These are phyloP conservation scores for Cynara cardunculus DNA, from an alignment of 129 eudicot genomes.

Conservation along the genomic window DNA sequence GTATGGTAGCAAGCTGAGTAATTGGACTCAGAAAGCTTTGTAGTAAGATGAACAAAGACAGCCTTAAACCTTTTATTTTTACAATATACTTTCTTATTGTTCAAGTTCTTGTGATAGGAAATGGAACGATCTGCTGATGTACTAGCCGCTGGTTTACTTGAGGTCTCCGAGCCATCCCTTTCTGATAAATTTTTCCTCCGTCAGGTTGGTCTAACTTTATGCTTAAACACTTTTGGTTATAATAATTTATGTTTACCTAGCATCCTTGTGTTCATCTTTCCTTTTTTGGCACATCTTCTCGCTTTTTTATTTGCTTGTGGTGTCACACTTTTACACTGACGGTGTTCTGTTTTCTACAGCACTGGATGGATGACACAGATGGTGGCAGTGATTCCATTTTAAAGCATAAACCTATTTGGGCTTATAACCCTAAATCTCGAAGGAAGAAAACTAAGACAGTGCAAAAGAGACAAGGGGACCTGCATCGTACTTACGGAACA, in stretches of 20 bases:
- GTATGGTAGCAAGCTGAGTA: too few species aligned
- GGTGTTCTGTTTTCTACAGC: conserved; percentile 36
- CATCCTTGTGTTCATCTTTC: not conserved
- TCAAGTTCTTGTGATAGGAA: conserved; percentile 50
- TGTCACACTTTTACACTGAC: conserved; percentile 12
- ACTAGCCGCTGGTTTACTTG: conserved; percentile 97
- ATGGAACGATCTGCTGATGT: conserved; percentile 99
- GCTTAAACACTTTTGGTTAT: not conserved
- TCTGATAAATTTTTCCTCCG: conserved; percentile 85
- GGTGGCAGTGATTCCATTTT: conserved; percentile 67
- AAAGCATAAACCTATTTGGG: conserved; percentile 92
- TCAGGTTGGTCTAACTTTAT: conserved; percentile 60
- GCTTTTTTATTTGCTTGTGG: not conserved
- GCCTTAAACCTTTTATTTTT: not conserved
- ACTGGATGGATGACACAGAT: conserved; percentile 72
- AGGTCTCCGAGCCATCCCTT: conserved; percentile 91
- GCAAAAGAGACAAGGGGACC: conserved; percentile 68
- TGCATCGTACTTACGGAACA: conserved; percentile 92
- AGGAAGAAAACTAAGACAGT: conserved; percentile 48
- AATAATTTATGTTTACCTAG: not conserved
- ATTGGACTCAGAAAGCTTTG: too few species aligned
- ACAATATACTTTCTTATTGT: not conserved
- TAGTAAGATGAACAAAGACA: not conserved
- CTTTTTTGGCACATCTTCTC: not conserved
- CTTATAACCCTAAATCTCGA: conserved; percentile 36